phyloP scores from a whole-genome alignment of 441 rosid genomes.

The Gossypium gossypioides region DNA sequence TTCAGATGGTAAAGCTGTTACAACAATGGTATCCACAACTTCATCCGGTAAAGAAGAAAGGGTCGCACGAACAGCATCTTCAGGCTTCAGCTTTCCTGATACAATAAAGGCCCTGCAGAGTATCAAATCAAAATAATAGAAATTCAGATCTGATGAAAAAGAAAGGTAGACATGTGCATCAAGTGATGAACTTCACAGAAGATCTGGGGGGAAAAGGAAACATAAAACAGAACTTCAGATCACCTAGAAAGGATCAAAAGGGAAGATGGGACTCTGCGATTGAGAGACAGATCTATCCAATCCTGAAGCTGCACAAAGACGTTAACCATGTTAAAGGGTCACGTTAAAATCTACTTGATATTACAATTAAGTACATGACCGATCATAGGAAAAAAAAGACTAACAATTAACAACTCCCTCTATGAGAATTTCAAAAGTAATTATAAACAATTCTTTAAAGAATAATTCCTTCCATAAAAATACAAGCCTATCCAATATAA shows the following conservation, averaged over 20 bases:
- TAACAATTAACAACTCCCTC: not conserved
- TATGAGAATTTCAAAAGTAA: not conserved
- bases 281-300: constrained; percentile 71
- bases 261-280: constrained; percentile 60
- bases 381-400: not conserved
- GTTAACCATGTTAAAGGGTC: constrained; percentile 10
- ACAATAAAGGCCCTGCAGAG: constrained; percentile 71
- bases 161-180: not conserved
- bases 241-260: constrained; percentile 67
- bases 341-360: constrained; percentile 10
- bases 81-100: constrained; percentile 70
- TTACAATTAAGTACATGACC: not conserved
- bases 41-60: constrained; percentile 93
- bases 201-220: not conserved
- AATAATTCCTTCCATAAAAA: not conserved
- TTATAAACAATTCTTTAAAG: not conserved
- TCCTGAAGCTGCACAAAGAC: constrained; percentile 41
- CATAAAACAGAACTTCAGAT: constrained; percentile 40
- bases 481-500: not conserved
- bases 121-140: not conserved
- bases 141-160: not conserved
- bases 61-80: constrained; percentile 83
- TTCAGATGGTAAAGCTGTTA: constrained; percentile 80
- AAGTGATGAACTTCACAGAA: not conserved
- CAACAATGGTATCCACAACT: constrained; percentile 87